These are phyloP conservation scores for Cladophialophora bantiana DNA, from an alignment of 2,329 filamentous ascomycete species.

Conservation along the genomic window DNA sequence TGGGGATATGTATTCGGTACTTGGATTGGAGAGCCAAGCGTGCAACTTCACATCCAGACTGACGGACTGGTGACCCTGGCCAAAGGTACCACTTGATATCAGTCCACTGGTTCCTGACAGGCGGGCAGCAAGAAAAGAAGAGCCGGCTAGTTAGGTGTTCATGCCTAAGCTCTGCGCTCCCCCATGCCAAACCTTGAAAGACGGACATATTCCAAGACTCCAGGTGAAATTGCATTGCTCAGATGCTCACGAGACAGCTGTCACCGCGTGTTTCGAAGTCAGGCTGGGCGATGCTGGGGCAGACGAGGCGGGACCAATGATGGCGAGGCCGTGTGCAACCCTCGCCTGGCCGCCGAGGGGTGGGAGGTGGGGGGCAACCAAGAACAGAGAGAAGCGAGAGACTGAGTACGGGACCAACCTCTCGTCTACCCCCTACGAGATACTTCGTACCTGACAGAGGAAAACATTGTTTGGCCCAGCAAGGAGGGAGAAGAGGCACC, in stretches of 20 bases:
- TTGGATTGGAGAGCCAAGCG: conserved; percentile 21
- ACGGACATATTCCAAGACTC: background rate
- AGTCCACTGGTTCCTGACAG: background rate
- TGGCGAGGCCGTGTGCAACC: conserved; percentile 9
- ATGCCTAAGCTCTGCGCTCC: background rate
- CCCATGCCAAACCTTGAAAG: background rate
- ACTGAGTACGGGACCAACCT: background rate
- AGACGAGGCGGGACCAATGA: conserved; percentile 16
- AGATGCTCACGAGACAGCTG: conserved; percentile 23
- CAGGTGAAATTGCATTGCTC: conserved; percentile 9
- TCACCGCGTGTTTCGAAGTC: conserved; percentile 12
- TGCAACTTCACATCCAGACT: conserved; percentile 14
- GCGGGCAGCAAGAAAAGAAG: background rate
- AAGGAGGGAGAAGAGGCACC: conserved; percentile 5
- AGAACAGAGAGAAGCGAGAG: background rate
- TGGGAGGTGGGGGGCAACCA: background rate
- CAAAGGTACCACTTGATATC: background rate
- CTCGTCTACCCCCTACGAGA: background rate
- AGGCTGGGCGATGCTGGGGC: conserved; percentile 4
- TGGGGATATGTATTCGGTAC: conserved; percentile 22
- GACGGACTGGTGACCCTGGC: conserved; percentile 7
- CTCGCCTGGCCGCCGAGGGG: background rate
- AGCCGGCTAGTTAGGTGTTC: conserved; percentile 5
- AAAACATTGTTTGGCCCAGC: background rate
- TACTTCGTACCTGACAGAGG: background rate